Percentiles rank a stretch among this genome's conserved stretches.
Evolutionary conservation across 495 filamentous ascomycete species (phyloP).

Genomic region (Aspergillus cavernicola): DNA sequence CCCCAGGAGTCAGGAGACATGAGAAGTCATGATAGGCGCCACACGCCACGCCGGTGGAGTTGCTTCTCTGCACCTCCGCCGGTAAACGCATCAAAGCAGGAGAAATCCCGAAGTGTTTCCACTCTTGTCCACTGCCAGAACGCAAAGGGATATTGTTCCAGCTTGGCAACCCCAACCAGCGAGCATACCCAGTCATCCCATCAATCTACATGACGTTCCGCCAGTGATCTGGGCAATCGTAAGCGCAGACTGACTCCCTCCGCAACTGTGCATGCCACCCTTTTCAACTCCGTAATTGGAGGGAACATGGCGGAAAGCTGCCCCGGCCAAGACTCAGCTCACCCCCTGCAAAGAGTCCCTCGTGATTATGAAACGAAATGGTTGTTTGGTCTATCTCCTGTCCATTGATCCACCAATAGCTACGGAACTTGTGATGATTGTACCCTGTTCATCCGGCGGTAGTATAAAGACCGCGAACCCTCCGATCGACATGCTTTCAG

Average conservation of each 20-base stretch:
- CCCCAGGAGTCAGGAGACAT: too few species aligned
- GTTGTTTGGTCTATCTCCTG: background rate
- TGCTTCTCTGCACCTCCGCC: background rate
- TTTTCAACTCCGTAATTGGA: background rate
- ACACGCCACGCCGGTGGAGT: background rate
- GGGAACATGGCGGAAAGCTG: background rate
- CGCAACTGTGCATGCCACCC: background rate
- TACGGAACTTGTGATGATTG: background rate
- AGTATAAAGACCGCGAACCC: conserved; percentile 3
- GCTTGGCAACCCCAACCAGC: conserved; percentile 1
- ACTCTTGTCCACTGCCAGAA: background rate
- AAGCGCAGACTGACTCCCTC: background rate
- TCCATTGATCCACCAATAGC: conserved; percentile 11
- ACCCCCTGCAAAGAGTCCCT: background rate
- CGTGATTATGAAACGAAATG: conserved; percentile 10
- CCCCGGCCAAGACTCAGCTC: background rate
- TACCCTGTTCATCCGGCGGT: background rate
- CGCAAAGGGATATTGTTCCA: background rate
- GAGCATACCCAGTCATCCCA: background rate
- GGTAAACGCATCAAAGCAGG: conserved; percentile 2
- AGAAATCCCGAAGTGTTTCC: background rate
- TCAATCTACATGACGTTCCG: conserved; percentile 7
- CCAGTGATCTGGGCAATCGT: background rate
- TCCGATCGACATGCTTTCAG: conserved; percentile 3
- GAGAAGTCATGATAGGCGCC: background rate